Evolutionary conservation across 306 rosid genomes (phyloP).

Genomic region (Carpinus viminea): DNA sequence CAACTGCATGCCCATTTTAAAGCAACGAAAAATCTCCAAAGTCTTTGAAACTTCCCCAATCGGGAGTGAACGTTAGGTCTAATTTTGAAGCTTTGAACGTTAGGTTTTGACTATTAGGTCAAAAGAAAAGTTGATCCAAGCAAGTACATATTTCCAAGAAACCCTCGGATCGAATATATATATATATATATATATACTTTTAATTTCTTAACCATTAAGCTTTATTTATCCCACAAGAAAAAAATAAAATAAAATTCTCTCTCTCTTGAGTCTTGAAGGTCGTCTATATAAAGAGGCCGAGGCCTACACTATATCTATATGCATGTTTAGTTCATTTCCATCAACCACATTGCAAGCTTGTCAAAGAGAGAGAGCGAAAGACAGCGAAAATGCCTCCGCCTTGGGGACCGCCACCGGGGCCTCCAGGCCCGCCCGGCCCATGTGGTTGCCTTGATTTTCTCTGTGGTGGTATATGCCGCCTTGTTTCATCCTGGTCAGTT

Average conservation of each 20-base stretch:
- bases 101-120: too few species aligned
- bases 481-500: conserved; percentile 51
- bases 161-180: too few species aligned
- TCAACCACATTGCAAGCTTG: not conserved
- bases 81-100: too few species aligned
- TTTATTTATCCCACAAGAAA: not conserved
- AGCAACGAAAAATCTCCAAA: too few species aligned
- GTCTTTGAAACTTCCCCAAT: too few species aligned
- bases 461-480: conserved; percentile 40
- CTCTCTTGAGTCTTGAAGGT: too few species aligned
- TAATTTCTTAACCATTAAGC: not conserved
- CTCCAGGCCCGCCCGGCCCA: conserved; percentile 29
- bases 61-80: too few species aligned
- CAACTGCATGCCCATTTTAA: too few species aligned
- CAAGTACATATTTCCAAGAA: too few species aligned
- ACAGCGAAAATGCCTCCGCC: conserved; percentile 49
- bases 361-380: not conserved
- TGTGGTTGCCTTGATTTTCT: conserved; percentile 41
- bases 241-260: not conserved
- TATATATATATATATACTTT: too few species aligned
- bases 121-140: too few species aligned
- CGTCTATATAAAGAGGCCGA: not conserved
- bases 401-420: conserved; percentile 43
- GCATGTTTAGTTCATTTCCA: not conserved
- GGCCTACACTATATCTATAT: not conserved